Evolutionary conservation across 2,329 filamentous ascomycete genomes (phyloP), one percentile per base, ranked within the genome.

Genomic region (Claviceps purpurea): DNA sequence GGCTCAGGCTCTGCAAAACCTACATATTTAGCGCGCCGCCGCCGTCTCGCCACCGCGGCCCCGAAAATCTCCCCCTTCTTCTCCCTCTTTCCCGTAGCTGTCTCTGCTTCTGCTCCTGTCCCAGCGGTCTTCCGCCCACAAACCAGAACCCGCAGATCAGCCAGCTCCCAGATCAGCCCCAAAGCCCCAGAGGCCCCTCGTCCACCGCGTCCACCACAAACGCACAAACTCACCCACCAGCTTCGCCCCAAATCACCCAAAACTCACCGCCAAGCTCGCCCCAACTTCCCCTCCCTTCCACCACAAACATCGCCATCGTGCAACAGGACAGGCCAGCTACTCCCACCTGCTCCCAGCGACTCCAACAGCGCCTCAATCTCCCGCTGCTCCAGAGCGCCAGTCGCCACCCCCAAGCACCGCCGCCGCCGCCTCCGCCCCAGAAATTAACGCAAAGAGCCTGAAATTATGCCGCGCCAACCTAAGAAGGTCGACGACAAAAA

Each of bases 391-490:
- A 49, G 46, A 52, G 50, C 50, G 22, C 50, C 47, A 44, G 52
- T 40, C 38, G 18, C 53, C 20, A 30, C 46, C 47, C 47, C 51
- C 13, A 39, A 47, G 5, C 41, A 41, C 40, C 16, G n/a, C 40
- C 39, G 6, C 30, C 43, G n/a, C 40, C 40, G 40, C n/a, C 40
- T 10, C 40, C 40, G 39, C 3, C 14, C 4, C 13, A 20, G 18
- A 34, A 34, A 42, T 49, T 49, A 51, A 47, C 53, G 37, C 26
- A 24, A 45, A 46, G 37, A 45, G 41, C 30, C 47, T 37, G 53
- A 54, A 63, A 4, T 59, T 58, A 74, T 74, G 72, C 68, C 72
- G 63, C 72, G 72, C 58, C 70, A 69, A 39, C 63, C 69, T 54
- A 75, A 74, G 69, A 67, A 69, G 62, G 65, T 65, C 51, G 65